Base-by-base conservation (phyloP, 345 rosid genomes). In the Sapria himalayana region DNA sequence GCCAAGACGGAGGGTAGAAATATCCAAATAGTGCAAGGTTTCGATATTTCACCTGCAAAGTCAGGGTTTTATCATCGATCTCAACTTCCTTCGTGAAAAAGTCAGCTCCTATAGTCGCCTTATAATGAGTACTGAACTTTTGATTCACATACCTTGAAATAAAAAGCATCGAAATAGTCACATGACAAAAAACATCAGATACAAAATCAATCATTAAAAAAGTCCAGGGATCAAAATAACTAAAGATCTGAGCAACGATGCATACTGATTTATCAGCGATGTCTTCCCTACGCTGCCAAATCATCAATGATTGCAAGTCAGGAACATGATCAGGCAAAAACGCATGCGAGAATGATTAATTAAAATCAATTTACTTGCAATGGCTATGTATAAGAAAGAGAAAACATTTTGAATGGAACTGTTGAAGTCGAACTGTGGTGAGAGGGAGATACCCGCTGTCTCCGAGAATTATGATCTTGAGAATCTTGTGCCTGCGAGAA, bases 31-130 rank as follows among this genome's bases (percentile, higher is more conserved):
- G n/a, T n/a, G n/a, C n/a, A n/a, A n/a, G n/a, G n/a, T n/a, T n/a
- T n/a, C n/a, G 2, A 17, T 17, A 14, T 18, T 9, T 33, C 34
- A 84, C 96, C 92, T 81, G 94, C 69, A 81, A 71, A 33, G 92
- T 85, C 64, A 86, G 81, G 51, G 73, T 51, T 45, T 85, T 75
- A 55, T 85, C 96, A 61, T 81, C 94, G 41, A 75, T 71, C 22
- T 75, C 74, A 46, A 85, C 79, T 69, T 85, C 96, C 61, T 81
- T 81, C 4, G 92, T 78, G 57, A 85, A 65, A 61, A 85, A 85
- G 70, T 85, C 96, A 2, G 86, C 94, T 49, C 94, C 96, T 22
- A 85, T 85, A 9, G 96, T 81, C 0, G 96, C 94, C 62, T 81
- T 86, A 53, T 86, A 86, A 57, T 86, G 94, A 60, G 78, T 86